Conservation (phyloP, 495 filamentous ascomycete genomes). For the Astrocystis sublimbata region DNA sequence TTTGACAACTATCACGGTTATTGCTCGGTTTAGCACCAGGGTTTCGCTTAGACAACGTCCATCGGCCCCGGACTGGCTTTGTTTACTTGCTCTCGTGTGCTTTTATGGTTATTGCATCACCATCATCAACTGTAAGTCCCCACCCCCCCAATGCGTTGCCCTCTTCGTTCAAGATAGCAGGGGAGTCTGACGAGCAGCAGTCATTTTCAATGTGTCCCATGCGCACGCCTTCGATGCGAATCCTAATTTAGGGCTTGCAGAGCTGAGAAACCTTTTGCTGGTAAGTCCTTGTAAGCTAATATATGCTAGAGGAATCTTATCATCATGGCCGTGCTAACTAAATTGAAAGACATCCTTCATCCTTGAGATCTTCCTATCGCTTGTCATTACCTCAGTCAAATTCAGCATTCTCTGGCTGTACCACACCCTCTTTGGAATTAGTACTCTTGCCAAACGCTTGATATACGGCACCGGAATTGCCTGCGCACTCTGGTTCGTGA, state of each 20-base stretch:
- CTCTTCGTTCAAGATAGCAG: no score
- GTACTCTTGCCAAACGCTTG: not conserved
- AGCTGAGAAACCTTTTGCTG: no score
- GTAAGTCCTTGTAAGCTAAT: no score
- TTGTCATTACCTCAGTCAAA: constrained; percentile 5
- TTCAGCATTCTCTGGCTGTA: constrained; percentile 19
- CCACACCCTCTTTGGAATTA: not conserved
- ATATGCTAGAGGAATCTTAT: not conserved
- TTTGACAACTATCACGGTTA: no score
- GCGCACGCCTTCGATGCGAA: not conserved
- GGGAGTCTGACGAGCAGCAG: no score
- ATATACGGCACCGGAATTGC: not conserved
- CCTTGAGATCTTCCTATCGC: not conserved
- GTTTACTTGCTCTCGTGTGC: no score
- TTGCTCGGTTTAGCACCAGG: no score
- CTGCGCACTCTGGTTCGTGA: constrained; percentile 11
- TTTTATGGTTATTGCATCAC: no score
- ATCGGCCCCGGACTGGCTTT: no score
- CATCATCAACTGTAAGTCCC: no score
- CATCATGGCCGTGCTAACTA: not conserved
- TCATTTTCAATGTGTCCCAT: constrained; percentile 8
- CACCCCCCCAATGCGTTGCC: no score
- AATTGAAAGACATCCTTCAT: not conserved
- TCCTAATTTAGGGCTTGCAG: not conserved
- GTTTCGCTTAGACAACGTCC: no score